Conservation (phyloP, 1,284 basidiomycete species). For the Leccinum solheimii region DNA sequence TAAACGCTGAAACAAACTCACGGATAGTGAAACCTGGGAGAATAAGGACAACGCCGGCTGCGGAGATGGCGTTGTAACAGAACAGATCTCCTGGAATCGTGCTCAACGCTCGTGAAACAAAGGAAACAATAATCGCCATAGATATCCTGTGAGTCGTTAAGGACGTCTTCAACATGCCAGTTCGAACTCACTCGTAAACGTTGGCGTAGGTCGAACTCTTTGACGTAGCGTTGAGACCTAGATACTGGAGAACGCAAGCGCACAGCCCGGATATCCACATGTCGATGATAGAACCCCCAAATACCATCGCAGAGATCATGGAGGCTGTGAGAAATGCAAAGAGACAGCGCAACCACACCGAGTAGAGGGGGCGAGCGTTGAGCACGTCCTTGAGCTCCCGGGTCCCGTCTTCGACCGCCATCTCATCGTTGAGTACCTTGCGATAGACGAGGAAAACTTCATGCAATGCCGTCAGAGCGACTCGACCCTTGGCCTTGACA, state of each 20-base stretch:
- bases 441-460: constrained; percentile 75
- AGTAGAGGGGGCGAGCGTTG: constrained; percentile 61
- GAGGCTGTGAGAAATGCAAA: constrained; percentile 75
- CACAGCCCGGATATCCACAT: constrained; percentile 78
- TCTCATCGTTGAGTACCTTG: constrained; percentile 74
- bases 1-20: constrained; percentile 41
- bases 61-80: constrained; percentile 83
- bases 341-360: constrained; percentile 59
- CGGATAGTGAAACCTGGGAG: constrained; percentile 79
- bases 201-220: constrained; percentile 85
- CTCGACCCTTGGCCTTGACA: constrained; percentile 70
- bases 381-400: constrained; percentile 61
- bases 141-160: constrained; percentile 59
- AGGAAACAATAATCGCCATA: constrained; percentile 79
- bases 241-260: constrained; percentile 69
- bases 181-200: constrained; percentile 75
- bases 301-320: constrained; percentile 78
- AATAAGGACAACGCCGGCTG: constrained; percentile 77
- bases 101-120: constrained; percentile 72
- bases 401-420: constrained; percentile 65
- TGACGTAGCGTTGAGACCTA: constrained; percentile 74
- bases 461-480: constrained; percentile 73
- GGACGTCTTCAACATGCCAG: background rate
- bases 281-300: constrained; percentile 80
- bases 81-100: constrained; percentile 68